phyloP scores from a whole-genome alignment of 768 basidiomycete species.

The Pilatotrama ljubarskyi region DNA sequence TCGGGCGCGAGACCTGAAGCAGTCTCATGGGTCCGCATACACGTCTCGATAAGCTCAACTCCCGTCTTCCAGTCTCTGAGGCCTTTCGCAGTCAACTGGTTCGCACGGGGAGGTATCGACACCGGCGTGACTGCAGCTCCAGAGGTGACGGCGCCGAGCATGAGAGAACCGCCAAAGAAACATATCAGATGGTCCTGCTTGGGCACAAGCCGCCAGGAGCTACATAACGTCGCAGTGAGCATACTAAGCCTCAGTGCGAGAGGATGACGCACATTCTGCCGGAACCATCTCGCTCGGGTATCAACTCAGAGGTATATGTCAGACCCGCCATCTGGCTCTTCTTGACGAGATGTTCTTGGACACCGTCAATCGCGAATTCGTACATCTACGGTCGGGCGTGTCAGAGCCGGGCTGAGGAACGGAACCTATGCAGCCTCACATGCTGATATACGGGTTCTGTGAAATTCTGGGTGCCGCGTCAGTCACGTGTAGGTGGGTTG shows the following conservation, averaged over 20 bases:
- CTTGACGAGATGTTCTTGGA: conserved; percentile 73
- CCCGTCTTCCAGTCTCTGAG: conserved; percentile 83
- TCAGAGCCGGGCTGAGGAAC: neutral
- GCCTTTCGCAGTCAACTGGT: conserved; percentile 61
- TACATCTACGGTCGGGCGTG: conserved; percentile 65
- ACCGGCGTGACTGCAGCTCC: conserved; percentile 54
- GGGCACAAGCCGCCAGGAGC: conserved; percentile 72
- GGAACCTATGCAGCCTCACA: conserved; percentile 40
- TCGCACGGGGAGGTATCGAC: conserved; percentile 66
- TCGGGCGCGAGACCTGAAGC: conserved; percentile 88
- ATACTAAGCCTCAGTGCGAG: neutral
- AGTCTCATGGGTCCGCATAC: conserved; percentile 83
- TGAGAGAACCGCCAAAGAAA: conserved; percentile 89
- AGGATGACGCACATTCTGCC: conserved; percentile 38
- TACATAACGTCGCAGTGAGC: conserved; percentile 27
- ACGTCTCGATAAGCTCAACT: conserved; percentile 80
- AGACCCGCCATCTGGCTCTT: conserved; percentile 58
- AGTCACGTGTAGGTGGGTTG: neutral
- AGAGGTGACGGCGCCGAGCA: conserved; percentile 80
- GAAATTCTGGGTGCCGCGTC: conserved; percentile 48
- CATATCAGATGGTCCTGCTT: conserved; percentile 98
- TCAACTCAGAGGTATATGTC: conserved; percentile 81
- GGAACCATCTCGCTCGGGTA: conserved; percentile 48
- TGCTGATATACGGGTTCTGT: conserved; percentile 78
- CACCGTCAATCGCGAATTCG: conserved; percentile 78